Evolutionary conservation across 2,329 filamentous ascomycete genomes (phyloP), one percentile per base, ranked within the genome.

Genomic region (Trichophyton benhamiae): DNA sequence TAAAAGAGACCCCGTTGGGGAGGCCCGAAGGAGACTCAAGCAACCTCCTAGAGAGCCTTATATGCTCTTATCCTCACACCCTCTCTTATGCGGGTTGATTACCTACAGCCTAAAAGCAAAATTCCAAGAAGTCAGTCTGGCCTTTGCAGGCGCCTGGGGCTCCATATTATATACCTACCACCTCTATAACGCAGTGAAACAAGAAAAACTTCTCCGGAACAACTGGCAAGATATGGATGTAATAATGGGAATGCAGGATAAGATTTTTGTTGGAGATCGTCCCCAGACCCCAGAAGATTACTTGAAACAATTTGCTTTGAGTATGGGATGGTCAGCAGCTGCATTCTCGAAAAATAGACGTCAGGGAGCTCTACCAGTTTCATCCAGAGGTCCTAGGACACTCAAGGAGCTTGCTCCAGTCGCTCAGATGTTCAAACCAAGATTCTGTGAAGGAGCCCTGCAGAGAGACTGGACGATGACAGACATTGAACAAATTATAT

Each of bases 161-260:
- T 74, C 76, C 0, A 68, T 78, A 9, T 64, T 71, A 9, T 74
- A 69, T 53, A 64, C 70, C 0, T 64, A 63, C 0, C 78, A 81
- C 55, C 64, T 80, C 0, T 79, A 79, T 67, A 75, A 77, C 57
- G 76, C 77, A 0, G 59, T 75, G 1, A 49, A 57, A 1, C 59
- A 68, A 11, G 71, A 76, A 59, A 67, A 67, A 1, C 59, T 73
- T 1, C 25, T 75, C 0, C 2, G 59, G 0, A 60, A 22, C 1
- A 4, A 13, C 2, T 79, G 78, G 77, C 57, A 59, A 0, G 77
- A 80, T 63, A 76, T 80, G 72, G 72, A 77, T 0, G 7, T 75
- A 3, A 44, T 71, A 0, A 60, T 69, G 0, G 22, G 27, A 0
- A n/a, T 72, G 0, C 68, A 78, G 8, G 25, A 63, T 0, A 63